Base-by-base conservation (phyloP, 257 asterid species). In the Solanum rostratum region DNA sequence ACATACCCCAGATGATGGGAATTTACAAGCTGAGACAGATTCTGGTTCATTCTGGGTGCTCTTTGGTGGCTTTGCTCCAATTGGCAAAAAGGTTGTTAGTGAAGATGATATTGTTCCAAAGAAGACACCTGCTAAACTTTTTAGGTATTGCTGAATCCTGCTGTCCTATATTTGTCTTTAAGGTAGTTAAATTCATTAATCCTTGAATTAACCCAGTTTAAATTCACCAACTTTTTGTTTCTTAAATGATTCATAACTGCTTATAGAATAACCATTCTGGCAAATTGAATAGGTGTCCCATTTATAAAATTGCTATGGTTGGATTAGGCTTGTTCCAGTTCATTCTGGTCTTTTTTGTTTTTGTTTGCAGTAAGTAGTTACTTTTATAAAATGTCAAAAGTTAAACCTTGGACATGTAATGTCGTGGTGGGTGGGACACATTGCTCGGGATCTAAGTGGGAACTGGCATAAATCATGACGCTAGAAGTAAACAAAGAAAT, bases 11-110 rank as follows among this genome's bases (percentile, higher is more conserved):
- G 99, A 97, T 90, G 99, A 97, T 89, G 99, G 99, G 49, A 97
- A 97, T 62, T 88, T 97, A 87, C 97, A 93, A 89, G 95, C 99
- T 6, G 99, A 97, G 90, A 88, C 97, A 5, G 98, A 91, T 92
- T 93, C 99, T 84, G 99, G 99, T 91, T 98, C 92, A 60, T 97
- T 97, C 80, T 97, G 99, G 99, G 96, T 95, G 82, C 98, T 97
- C 80, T 95, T 97, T 90, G 99, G 99, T 83, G 99, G 99, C 85
- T 97, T 94, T 91, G 99, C 99, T 85, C 98, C 99, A 69, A 97
- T 97, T 79, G 92, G 97, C 71, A 97, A 94, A 90, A 97, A 94
- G 94, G 92, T 95, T 88, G 88, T 89, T 81, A 89, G 90, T 33
- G 99, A 94, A 89, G 99, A 97, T 89, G 99, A 97, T 86, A 88